phyloP scores from a whole-genome alignment of 1,284 basidiomycete genomes.

The Limonomyces culmigenus region DNA sequence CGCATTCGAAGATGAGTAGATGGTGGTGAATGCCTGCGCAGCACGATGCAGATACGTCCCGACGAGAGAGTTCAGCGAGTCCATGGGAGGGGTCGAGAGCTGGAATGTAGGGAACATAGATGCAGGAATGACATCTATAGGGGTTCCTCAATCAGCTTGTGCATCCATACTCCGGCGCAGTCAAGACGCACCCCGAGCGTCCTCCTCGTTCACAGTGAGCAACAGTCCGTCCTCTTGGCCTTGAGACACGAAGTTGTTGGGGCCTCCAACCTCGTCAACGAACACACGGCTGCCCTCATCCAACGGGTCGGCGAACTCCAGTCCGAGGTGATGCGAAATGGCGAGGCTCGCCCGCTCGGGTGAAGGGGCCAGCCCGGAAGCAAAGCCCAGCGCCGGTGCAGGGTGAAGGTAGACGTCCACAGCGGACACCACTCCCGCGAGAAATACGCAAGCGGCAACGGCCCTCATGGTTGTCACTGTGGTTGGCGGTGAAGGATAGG shows the following conservation, averaged over 20 bases:
- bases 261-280: slow-evolving; percentile 13
- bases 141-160: background rate
- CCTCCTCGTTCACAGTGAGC: slow-evolving; percentile 37
- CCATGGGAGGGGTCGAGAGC: slow-evolving; percentile 12
- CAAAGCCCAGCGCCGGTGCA: slow-evolving; percentile 15
- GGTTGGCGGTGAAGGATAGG: no score
- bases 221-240: slow-evolving; percentile 33
- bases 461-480: no score
- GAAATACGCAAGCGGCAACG: no score
- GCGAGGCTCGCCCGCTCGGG: slow-evolving; percentile 36
- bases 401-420: slow-evolving; percentile 34
- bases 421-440: no score
- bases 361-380: no score
- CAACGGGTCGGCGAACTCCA: slow-evolving; percentile 45
- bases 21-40: slow-evolving; percentile 32
- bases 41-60: slow-evolving; percentile 42
- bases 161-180: slow-evolving; percentile 3
- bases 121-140: slow-evolving; percentile 31
- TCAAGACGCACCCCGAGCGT: slow-evolving; percentile 31
- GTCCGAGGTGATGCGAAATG: slow-evolving; percentile 49
- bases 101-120: slow-evolving; percentile 26
- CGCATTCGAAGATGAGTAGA: slow-evolving; percentile 18
- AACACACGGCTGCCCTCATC: slow-evolving; percentile 7
- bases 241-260: slow-evolving; percentile 37
- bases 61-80: slow-evolving; percentile 29